Evolutionary conservation across 257 asterid genomes (phyloP), one percentile per base, ranked within the genome.

Genomic region (Rehmannia glutinosa): DNA sequence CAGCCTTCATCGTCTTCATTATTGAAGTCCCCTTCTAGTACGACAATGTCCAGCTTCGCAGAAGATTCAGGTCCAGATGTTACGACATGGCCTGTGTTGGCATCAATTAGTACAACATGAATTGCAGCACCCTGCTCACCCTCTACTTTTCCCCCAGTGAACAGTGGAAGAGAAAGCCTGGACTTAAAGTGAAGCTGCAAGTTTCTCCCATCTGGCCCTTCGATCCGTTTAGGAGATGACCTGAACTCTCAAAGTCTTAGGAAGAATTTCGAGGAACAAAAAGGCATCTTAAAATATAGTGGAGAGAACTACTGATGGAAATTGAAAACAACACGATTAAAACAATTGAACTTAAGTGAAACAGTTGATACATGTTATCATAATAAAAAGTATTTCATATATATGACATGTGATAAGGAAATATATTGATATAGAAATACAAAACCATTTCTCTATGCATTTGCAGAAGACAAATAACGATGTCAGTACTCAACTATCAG

Each of bases 111-210:
- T 49, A 87, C 91, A 57, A 83, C 89, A 73, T 89, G 95, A 53
- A 87, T 85, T 12, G 89, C 28, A 68, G 95, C 97, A 75, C 95
- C 93, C 69, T 87, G 97, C 75, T 89, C 97, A 21, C 97, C 97
- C 84, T 87, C 93, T 42, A 89, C 95, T 78, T 89, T 89, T 20
- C 92, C 97, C 15, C 95, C 95, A 4, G 97, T 89, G 72, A 83
- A 89, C 38, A 89, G 79, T 15, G 97, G 97, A 64, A 87, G 82
- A 54, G 97, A 85, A 9, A 89, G 85, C 62, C 97, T 74, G 43
- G 97, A 81, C 72, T 66, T 81, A 50, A 87, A 87, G 61, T 83
- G 87, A 61, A 89, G 93, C 82, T 87, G 97, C 78, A 87, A 71
- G 76, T 80, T 85, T 77, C 93, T 81, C 35, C 95, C 97, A 74